Evolutionary conservation across 257 asterid species (phyloP).

Genomic region (Nicotiana paniculata): DNA sequence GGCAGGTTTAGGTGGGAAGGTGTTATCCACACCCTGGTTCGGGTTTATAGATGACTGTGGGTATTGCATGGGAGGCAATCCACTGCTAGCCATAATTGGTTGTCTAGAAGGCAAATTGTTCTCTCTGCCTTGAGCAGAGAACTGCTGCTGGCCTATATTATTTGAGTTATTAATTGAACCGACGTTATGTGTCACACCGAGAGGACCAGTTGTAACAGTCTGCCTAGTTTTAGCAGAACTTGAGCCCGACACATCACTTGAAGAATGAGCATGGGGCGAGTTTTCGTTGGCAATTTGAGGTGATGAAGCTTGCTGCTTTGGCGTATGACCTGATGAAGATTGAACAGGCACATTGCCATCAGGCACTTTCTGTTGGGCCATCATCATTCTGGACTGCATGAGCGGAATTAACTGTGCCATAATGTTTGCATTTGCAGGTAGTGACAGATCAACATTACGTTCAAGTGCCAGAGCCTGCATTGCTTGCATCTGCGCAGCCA

Average conservation of each 20-base stretch:
- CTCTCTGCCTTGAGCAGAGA: conserved; percentile 58
- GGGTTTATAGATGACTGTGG: conserved; percentile 42
- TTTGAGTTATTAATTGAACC: conserved; percentile 37
- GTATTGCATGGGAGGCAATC: conserved; percentile 51
- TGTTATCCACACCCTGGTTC: conserved; percentile 63
- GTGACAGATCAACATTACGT: conserved; percentile 82
- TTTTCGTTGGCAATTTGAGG: conserved; percentile 64
- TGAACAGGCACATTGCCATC: conserved; percentile 50
- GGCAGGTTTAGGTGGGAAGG: conserved; percentile 38
- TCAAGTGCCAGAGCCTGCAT: conserved; percentile 88
- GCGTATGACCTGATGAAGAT: conserved; percentile 38
- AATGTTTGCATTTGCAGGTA: conserved; percentile 80
- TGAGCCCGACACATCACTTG: conserved; percentile 77
- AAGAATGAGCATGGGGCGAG: conserved; percentile 75
- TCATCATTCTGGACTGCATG: conserved; percentile 77
- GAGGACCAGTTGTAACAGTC: conserved; percentile 52
- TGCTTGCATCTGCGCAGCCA: conserved; percentile 93
- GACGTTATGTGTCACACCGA: conserved; percentile 36
- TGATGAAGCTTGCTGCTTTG: conserved; percentile 60
- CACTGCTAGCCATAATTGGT: conserved; percentile 48
- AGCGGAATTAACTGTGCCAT: conserved; percentile 70
- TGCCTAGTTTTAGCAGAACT: conserved; percentile 77
- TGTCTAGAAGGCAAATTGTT: conserved; percentile 72
- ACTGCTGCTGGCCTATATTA: conserved; percentile 53
- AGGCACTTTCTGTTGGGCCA: conserved; percentile 61